phyloP scores from a whole-genome alignment of 495 filamentous ascomycete species.

The Darksidea phi region DNA sequence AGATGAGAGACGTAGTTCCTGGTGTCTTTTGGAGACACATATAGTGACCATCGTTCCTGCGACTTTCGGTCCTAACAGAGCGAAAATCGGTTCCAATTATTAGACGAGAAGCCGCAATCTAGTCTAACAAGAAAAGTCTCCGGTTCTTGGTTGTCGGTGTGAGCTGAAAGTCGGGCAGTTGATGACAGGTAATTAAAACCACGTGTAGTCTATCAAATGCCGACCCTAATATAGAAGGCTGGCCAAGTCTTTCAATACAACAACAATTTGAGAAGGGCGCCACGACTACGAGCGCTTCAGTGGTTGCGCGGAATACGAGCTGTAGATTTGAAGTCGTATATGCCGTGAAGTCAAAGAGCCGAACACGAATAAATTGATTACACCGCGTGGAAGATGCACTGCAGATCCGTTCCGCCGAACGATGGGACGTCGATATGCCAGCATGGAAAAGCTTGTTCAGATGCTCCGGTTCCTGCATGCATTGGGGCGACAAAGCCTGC shows the following conservation, averaged over 20 bases:
- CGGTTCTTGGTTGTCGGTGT: background rate
- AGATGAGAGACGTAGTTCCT: no score
- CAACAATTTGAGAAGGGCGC: background rate
- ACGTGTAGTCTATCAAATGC: background rate
- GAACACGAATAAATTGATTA: background rate
- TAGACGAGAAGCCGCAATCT: background rate
- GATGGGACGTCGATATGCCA: constrained; percentile 7
- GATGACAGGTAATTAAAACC: background rate
- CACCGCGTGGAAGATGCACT: background rate
- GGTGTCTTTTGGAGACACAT: no score
- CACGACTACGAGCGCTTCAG: background rate
- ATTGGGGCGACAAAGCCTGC: background rate
- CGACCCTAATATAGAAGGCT: background rate
- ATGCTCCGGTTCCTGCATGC: background rate
- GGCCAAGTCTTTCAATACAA: background rate
- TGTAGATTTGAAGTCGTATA: background rate
- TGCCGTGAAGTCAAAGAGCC: background rate
- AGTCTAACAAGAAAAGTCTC: background rate
- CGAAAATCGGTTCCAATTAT: no score
- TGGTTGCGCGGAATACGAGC: background rate
- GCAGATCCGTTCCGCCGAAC: constrained; percentile 15
- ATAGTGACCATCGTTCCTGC: no score
- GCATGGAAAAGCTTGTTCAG: constrained; percentile 15
- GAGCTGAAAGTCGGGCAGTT: background rate
- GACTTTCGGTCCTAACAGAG: no score